Evolutionary conservation across 2,329 filamentous ascomycete species (phyloP).

Genomic region (Cladosporium sp.): DNA sequence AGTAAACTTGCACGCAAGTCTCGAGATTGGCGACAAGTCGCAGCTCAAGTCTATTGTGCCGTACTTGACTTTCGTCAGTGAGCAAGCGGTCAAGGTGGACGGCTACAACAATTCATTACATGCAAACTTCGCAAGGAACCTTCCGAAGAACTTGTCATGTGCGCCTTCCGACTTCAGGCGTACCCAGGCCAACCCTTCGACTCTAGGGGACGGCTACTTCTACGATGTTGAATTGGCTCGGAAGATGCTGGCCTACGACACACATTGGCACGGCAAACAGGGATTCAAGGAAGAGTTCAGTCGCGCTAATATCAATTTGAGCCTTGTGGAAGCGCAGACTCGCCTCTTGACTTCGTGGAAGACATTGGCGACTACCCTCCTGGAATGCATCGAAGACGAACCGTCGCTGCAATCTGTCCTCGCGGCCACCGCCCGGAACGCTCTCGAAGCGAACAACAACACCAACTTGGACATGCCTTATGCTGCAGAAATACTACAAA

Average conservation of each 20-base stretch:
- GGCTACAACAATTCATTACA: constrained; percentile 88
- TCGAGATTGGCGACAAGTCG: constrained; percentile 68
- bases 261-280: constrained; percentile 67
- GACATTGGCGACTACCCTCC: constrained; percentile 79
- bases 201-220: constrained; percentile 74
- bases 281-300: constrained; percentile 83
- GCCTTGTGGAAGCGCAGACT: constrained; percentile 87
- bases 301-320: constrained; percentile 85
- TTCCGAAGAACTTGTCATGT: constrained; percentile 63
- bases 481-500: constrained; percentile 75
- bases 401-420: constrained; percentile 66
- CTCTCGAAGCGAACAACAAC: constrained; percentile 73
- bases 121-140: constrained; percentile 79
- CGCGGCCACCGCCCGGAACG: constrained; percentile 72
- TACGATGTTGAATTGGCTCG: constrained; percentile 78
- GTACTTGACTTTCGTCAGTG: constrained; percentile 75
- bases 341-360: constrained; percentile 87
- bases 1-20: constrained; percentile 84
- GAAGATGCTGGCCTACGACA: constrained; percentile 73
- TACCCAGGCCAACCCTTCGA: constrained; percentile 53
- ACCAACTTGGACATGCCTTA: constrained; percentile 73
- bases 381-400: constrained; percentile 57
- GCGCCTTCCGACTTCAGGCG: constrained; percentile 78
- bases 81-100: constrained; percentile 74
- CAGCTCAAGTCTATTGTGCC: constrained; percentile 71